Evolutionary conservation across 495 filamentous ascomycete genomes (phyloP), one percentile per base, ranked within the genome.

Genomic region (Platismatia glauca): DNA sequence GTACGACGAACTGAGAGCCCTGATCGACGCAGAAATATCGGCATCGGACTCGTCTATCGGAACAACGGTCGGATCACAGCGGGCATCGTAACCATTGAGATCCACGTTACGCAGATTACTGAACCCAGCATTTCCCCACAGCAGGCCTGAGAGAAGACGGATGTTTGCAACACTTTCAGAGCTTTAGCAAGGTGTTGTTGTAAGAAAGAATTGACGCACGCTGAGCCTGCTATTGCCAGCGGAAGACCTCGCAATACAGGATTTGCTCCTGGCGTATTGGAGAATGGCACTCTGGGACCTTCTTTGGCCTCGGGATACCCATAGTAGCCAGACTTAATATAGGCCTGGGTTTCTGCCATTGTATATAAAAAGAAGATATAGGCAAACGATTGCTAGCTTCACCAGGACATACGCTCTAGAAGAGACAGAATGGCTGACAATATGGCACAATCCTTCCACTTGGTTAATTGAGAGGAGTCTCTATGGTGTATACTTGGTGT

Each of bases 21-120:
- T 71, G 24, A 61, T 48, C 22, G 71, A 68, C 0, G 68, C 64
- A 11, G 68, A 64, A 67, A 16, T 72, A 22, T 59, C 56, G 11
- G 61, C 63, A 5, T 74, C 66, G 37, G 70, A 62, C 39, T 65
- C 58, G n/a, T 70, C 62, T 56, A 87, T 70, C 8, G 89, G 90
- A 48, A 89, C 87, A 29, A 96, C 91, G 38, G 89, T 88, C n/a
- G 93, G 92, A 68, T 94, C 90, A 69, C 83, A 91, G 63, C 87
- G 81, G 20, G 86, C 80, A 18, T 79, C 69, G 67, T 86, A 85
- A 27, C 77, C 64, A 9, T 84, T 74, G 18, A 96, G 78, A 29
- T 81, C 68, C 11, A 87, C 76, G 38, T 82, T 69, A 57, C 82
- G 83, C 35, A 91, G 78, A 33, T 74, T 68, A 46, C 74, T 78